A percentile compares a stretch with the other conserved stretches of the same genome.
Evolutionary conservation across 1,284 basidiomycete genomes (phyloP).

Genomic region (Cryptococcus sp.): DNA sequence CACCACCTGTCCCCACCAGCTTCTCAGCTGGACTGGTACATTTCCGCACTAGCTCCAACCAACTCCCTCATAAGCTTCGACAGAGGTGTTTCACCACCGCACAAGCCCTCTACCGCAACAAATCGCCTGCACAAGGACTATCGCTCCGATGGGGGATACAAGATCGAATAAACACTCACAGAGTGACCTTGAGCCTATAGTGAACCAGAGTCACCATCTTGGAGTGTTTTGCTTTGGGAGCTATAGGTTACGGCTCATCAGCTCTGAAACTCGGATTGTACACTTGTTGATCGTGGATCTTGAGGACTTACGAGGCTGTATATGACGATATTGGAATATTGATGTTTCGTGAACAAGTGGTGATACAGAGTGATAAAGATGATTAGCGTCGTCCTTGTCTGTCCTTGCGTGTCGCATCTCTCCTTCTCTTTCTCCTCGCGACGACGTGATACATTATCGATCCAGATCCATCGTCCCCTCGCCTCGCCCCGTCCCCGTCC

Average conservation of each 20-base stretch:
- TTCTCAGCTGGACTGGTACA: too few relatives aligned
- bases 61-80: too few relatives aligned
- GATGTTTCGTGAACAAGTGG: too few relatives aligned
- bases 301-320: neutral
- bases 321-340: neutral
- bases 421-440: too few relatives aligned
- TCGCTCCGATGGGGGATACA: neutral
- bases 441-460: too few relatives aligned
- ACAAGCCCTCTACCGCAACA: constrained; percentile 1
- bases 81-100: neutral
- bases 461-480: too few relatives aligned
- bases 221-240: constrained; percentile 90
- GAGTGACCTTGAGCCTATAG: constrained; percentile 94
- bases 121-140: neutral
- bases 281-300: neutral
- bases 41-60: too few relatives aligned
- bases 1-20: too few relatives aligned
- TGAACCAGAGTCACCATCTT: constrained; percentile 98
- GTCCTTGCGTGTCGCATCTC: too few relatives aligned
- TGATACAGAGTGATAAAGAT: too few relatives aligned
- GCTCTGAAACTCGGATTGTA: neutral
- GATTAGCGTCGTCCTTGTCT: too few relatives aligned
- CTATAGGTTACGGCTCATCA: constrained; percentile 11
- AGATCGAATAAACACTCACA: constrained; percentile 60
- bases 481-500: too few relatives aligned